Conservation (phyloP, 2,329 filamentous ascomycete species). For the Trichoderma polysporum region DNA sequence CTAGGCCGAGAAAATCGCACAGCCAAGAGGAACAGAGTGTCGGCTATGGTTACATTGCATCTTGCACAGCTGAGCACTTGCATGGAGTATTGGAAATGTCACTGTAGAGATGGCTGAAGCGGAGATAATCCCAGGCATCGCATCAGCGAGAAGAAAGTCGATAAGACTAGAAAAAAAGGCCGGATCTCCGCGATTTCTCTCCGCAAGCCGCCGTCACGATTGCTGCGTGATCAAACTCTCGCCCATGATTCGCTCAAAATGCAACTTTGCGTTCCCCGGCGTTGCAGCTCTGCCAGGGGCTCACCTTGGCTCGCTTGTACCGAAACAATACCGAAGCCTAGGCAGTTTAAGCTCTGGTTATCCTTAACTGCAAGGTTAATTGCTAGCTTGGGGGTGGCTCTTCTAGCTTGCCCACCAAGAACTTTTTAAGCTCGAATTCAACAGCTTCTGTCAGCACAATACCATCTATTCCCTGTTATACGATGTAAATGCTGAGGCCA, state of each 20-base stretch:
- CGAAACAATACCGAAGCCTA: neutral
- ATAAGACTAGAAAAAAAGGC: neutral
- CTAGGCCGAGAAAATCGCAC: neutral
- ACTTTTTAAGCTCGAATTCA: neutral
- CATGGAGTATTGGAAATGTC: neutral
- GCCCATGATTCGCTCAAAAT: constrained; percentile 18
- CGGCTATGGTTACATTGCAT: neutral
- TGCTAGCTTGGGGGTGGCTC: neutral
- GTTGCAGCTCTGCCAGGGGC: neutral
- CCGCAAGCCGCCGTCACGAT: neutral
- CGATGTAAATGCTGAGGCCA: neutral
- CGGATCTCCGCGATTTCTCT: neutral
- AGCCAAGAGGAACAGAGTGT: neutral
- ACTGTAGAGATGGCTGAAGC: neutral
- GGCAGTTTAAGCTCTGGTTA: neutral
- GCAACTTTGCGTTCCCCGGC: neutral
- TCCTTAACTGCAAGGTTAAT: constrained; percentile 16
- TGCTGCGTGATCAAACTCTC: constrained; percentile 5
- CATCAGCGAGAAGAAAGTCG: neutral
- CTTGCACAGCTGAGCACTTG: neutral
- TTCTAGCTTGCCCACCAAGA: neutral
- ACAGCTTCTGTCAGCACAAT: constrained; percentile 2
- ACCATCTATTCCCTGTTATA: neutral
- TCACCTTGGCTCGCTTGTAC: constrained; percentile 1
- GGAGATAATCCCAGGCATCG: neutral